These are phyloP conservation scores for Lasiosphaeris hirsuta DNA, from an alignment of 495 filamentous ascomycete genomes.

Conservation along the genomic window DNA sequence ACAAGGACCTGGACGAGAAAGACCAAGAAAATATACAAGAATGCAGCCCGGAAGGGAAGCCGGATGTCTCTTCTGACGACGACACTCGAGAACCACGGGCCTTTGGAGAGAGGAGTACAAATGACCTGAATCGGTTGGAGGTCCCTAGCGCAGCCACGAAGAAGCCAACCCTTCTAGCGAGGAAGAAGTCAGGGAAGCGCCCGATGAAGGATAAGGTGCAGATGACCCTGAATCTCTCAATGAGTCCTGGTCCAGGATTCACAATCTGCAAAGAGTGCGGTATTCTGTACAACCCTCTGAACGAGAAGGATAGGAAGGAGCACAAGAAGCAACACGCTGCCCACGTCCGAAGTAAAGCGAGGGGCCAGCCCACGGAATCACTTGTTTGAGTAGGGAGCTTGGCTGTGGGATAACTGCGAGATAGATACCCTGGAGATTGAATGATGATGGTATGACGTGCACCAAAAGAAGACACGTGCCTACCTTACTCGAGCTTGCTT, in stretches of 20 bases:
- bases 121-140: background rate
- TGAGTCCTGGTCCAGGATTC: conserved; percentile 35
- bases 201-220: conserved; percentile 35
- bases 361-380: background rate
- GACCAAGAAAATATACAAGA: background rate
- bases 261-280: conserved; percentile 44
- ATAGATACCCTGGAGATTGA: conserved; percentile 1
- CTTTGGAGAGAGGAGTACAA: background rate
- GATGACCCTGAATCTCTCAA: conserved; percentile 41
- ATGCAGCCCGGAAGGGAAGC: background rate
- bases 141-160: background rate
- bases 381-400: background rate
- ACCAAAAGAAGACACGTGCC: no score
- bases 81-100: no score
- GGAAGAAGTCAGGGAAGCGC: conserved; percentile 13
- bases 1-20: background rate
- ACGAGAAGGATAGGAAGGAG: conserved; percentile 42
- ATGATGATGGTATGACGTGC: background rate
- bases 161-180: background rate
- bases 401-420: conserved; percentile 1
- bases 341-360: conserved; percentile 12
- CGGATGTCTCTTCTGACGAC: no score
- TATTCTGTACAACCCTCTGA: conserved; percentile 46
- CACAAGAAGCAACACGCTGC: conserved; percentile 41
- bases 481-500: no score